Conservation (phyloP, 176 grass and related monocot genomes). For the Chloris gayana region DNA sequence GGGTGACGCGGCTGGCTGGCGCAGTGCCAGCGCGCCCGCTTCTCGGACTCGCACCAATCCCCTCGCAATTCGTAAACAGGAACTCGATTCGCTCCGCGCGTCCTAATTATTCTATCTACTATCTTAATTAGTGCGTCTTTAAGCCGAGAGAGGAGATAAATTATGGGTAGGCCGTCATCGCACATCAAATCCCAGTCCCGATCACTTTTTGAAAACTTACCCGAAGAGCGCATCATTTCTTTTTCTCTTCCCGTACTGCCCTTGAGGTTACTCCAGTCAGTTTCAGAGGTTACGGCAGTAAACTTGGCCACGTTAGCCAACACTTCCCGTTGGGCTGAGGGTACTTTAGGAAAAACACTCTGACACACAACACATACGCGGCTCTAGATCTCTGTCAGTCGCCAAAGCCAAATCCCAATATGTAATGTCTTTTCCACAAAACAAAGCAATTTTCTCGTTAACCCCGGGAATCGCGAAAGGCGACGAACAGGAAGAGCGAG, state of each 20-base stretch:
- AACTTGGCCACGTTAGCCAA: not conserved
- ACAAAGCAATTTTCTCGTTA: conserved; percentile 12
- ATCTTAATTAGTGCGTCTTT: not conserved
- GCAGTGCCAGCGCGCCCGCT: not conserved
- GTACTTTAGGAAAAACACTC: conserved; percentile 25
- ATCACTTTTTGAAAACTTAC: not conserved
- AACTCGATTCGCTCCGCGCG: not conserved
- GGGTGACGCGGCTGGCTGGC: not conserved
- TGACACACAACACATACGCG: not conserved
- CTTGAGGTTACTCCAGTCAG: not conserved
- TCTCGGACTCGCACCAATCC: not conserved
- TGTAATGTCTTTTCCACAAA: not conserved
- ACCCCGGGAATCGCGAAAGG: not conserved
- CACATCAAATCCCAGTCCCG: conserved; percentile 8
- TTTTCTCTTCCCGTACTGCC: not conserved
- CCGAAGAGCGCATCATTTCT: not conserved
- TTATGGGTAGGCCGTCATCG: conserved; percentile 3
- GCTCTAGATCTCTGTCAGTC: conserved; percentile 1
- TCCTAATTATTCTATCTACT: conserved; percentile 22
- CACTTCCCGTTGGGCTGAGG: not conserved
- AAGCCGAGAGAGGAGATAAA: not conserved
- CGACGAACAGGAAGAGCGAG: not conserved
- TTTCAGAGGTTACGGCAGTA: not conserved
- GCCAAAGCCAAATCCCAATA: conserved; percentile 31
- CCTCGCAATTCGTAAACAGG: not conserved